Conservation (phyloP, 768 basidiomycete genomes). For the Dendrothele bispora region DNA sequence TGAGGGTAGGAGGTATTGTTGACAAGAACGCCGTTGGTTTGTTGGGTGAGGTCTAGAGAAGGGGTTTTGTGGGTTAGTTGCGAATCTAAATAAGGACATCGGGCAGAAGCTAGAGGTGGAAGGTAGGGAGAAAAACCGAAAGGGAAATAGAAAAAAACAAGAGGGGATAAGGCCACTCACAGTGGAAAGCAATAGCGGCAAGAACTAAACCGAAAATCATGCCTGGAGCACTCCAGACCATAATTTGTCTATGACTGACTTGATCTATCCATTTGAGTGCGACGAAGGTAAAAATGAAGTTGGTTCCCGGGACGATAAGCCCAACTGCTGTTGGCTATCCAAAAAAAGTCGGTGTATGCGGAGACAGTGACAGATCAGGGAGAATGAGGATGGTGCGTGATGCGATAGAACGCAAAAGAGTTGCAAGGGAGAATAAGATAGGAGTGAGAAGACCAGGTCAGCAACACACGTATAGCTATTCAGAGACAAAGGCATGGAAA, state of each 20-base stretch:
- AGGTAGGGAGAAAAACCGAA: no score
- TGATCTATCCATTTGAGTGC: slow-evolving; percentile 75
- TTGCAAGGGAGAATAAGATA: no score
- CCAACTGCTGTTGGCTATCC: slow-evolving; percentile 80
- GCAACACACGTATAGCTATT: no score
- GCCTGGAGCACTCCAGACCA: slow-evolving; percentile 68
- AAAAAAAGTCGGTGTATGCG: no score
- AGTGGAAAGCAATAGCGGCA: slow-evolving; percentile 64
- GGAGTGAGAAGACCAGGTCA: no score
- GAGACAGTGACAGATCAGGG: no score
- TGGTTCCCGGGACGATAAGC: slow-evolving; percentile 74
- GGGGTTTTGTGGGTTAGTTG: no score
- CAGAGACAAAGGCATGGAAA: no score
- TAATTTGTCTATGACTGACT: slow-evolving; percentile 67
- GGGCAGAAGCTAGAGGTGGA: no score
- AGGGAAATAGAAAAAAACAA: not conserved
- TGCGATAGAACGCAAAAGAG: no score
- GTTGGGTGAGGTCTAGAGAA: slow-evolving; percentile 53
- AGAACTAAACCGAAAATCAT: slow-evolving; percentile 68
- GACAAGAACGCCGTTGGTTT: slow-evolving; percentile 60
- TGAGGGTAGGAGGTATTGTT: slow-evolving; percentile 57
- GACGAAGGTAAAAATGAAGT: slow-evolving; percentile 75
- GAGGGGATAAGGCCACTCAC: slow-evolving; percentile 35
- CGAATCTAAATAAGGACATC: no score
- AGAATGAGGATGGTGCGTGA: no score